These are phyloP conservation scores for Gracilaria vermiculophylla DNA, from an alignment of 23 red algal genomes.

Conservation along the genomic window DNA sequence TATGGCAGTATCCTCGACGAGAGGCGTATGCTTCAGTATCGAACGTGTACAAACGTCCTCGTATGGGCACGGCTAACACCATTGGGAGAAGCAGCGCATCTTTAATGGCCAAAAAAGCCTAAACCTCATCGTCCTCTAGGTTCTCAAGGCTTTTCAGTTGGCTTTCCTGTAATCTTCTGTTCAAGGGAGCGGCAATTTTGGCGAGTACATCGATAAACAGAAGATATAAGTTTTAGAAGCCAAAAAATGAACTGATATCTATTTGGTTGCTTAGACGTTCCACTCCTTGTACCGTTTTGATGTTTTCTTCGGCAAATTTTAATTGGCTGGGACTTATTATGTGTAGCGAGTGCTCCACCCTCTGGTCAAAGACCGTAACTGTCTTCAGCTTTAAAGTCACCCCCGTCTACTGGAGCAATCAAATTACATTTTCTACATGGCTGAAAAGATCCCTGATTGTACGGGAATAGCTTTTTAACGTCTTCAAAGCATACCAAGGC, in stretches of 20 bases:
- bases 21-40: neutral
- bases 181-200: slow-evolving; percentile 2
- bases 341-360: neutral
- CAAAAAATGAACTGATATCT: neutral
- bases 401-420: too few species aligned
- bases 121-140: neutral
- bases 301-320: neutral
- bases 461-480: too few species aligned
- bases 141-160: neutral
- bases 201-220: neutral
- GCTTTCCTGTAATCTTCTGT: neutral
- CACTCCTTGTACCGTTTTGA: neutral
- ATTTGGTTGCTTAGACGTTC: neutral
- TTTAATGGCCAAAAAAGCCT: slow-evolving; percentile 26
- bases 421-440: too few species aligned
- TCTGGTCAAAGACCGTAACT: neutral
- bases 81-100: neutral
- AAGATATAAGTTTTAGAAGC: too few species aligned
- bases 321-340: neutral
- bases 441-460: too few species aligned
- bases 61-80: neutral
- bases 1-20: neutral
- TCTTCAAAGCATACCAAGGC: too few species aligned
- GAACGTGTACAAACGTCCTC: neutral
- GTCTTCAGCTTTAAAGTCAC: slow-evolving; percentile 11